phyloP scores from a whole-genome alignment of 495 filamentous ascomycete species.

The Neurospora africana region DNA sequence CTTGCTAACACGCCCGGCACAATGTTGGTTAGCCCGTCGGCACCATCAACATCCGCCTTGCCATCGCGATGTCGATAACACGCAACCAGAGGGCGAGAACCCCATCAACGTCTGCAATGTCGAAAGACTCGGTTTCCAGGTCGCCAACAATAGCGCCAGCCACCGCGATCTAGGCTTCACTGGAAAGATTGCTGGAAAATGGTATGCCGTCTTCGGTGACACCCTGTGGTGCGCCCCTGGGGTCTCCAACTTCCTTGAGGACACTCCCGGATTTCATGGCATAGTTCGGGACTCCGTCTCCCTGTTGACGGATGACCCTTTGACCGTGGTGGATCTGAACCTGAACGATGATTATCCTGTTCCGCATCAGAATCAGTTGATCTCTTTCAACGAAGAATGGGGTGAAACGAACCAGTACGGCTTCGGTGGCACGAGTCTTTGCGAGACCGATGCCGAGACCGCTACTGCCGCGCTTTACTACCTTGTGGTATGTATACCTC shows the following conservation, averaged over 20 bases:
- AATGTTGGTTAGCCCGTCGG: not conserved
- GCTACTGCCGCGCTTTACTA: slow-evolving; percentile 19
- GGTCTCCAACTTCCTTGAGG: slow-evolving; percentile 15
- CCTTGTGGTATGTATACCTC: slow-evolving; percentile 13
- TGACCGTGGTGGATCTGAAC: slow-evolving; percentile 19
- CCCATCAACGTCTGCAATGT: slow-evolving; percentile 14
- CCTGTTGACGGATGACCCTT: slow-evolving; percentile 19
- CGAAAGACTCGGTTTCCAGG: slow-evolving; percentile 24
- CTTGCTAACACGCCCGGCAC: not conserved
- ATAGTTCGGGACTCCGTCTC: slow-evolving; percentile 27
- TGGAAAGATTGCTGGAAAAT: slow-evolving; percentile 22
- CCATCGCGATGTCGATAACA: slow-evolving; percentile 17
- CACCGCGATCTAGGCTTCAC: slow-evolving; percentile 33
- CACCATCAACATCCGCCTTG: not conserved
- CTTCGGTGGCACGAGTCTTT: slow-evolving; percentile 28
- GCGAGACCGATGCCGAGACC: slow-evolving; percentile 15
- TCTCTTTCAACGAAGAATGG: slow-evolving; percentile 24
- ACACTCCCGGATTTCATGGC: slow-evolving; percentile 24
- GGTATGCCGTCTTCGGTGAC: slow-evolving; percentile 30
- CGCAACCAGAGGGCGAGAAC: slow-evolving; percentile 22
- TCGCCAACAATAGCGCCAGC: slow-evolving; percentile 25
- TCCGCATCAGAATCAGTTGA: slow-evolving; percentile 22
- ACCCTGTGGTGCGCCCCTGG: slow-evolving; percentile 25
- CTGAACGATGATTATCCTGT: slow-evolving; percentile 23
- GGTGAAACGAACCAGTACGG: slow-evolving; percentile 21